Evolutionary conservation across 225 moss, liverwort and hornwort genomes (phyloP), one percentile per base, ranked within the genome.

Genomic region (Climacium dendroides): DNA sequence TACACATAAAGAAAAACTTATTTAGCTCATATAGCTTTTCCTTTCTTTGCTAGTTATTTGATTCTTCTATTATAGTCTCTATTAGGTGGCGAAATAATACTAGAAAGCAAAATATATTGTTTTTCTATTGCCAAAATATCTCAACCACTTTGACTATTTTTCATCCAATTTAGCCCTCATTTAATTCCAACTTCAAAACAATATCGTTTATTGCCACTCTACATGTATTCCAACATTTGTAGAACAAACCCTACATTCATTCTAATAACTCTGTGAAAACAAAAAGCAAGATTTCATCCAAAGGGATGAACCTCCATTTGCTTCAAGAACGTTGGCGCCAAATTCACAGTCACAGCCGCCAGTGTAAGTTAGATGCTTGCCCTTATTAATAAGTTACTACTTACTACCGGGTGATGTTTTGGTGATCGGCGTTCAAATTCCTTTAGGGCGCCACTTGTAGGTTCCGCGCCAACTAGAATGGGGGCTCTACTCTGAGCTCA

Each of bases 391-490:
- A n/a, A n/a, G n/a, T n/a, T n/a, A n/a, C n/a, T n/a, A n/a, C n/a
- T n/a, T n/a, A 37, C 73, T 79, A 20, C 57, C 11, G 59, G 43
- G 84, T 29, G 29, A 60, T 78, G 72, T 76, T 87, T 87, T 29
- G 24, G 52, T 74, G 86, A 80, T n/a, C 79, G 86, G 39, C 74
- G 13, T 91, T 89, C 85, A 85, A 91, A 89, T 85, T 54, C 80
- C 80, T 73, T 65, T 87, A 81, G 81, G 87, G 67, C 85, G 88
- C 88, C 84, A 83, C 64, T 82, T 89, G 80, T 85, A 82, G 81
- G 81, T 69, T 59, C n/a, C 19, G 64, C 41, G 54, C 26, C 57
- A 7, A 9, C 23, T 17, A 3, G 39, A 28, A 26, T 82, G 69
- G 55, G 6, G 13, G 6, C 62, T 26, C 78, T 37, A 16, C 78